Conservation (phyloP, 2,329 filamentous ascomycete species). For the Fusarium sp. region DNA sequence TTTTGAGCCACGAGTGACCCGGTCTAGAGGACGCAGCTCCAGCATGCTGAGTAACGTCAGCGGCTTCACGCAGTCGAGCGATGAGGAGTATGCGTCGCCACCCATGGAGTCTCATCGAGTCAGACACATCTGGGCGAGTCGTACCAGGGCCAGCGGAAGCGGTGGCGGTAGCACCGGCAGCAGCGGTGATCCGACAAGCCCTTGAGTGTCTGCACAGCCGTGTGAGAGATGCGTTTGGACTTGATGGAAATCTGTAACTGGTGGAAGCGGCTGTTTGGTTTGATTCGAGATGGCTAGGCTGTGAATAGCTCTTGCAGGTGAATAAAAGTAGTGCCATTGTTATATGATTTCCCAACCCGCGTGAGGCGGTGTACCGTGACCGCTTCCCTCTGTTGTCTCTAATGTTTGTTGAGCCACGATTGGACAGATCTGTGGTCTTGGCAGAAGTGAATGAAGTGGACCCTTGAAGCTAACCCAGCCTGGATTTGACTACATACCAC, state of each 20-base stretch:
- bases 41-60: conserved; percentile 76
- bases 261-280: conserved; percentile 26
- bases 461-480: background rate
- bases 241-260: background rate
- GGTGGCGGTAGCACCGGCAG: conserved; percentile 60
- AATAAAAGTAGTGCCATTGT: conserved; percentile 47
- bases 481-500: background rate
- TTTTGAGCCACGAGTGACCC: conserved; percentile 51
- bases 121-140: conserved; percentile 42
- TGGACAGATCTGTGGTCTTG: background rate
- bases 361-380: background rate
- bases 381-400: background rate
- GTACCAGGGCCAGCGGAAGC: conserved; percentile 48
- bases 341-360: conserved; percentile 8
- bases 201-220: conserved; percentile 17
- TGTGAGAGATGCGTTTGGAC: conserved; percentile 1
- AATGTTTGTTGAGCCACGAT: background rate
- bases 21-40: conserved; percentile 69
- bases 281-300: conserved; percentile 25
- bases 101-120: conserved; percentile 35
- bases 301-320: conserved; percentile 42
- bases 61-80: conserved; percentile 74
- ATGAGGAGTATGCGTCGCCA: conserved; percentile 56
- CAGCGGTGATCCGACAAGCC: conserved; percentile 65
- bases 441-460: background rate